phyloP scores from a whole-genome alignment of 768 basidiomycete genomes.

The Mycena sanguinolenta region DNA sequence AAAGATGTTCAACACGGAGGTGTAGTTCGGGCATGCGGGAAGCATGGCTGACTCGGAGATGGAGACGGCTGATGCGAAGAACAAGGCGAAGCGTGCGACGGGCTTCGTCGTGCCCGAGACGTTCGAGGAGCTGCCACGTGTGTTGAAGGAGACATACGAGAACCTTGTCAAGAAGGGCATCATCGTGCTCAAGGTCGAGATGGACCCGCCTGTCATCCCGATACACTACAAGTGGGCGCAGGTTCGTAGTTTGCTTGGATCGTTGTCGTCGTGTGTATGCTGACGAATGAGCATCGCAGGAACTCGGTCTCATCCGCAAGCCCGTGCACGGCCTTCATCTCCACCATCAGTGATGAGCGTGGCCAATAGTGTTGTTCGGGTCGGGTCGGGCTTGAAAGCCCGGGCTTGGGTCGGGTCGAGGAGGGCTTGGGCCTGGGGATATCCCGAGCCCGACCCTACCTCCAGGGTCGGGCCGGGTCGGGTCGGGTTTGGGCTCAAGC shows the following conservation, averaged over 20 bases:
- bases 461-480: too few relatives aligned
- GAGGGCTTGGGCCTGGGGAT: too few relatives aligned
- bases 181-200: constrained; percentile 80
- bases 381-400: too few relatives aligned
- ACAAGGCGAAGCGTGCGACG: constrained; percentile 91
- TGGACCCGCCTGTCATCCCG: constrained; percentile 95
- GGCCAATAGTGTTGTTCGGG: too few relatives aligned
- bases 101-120: constrained; percentile 98
- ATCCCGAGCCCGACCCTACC: too few relatives aligned
- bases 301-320: constrained; percentile 98
- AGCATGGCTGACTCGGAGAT: constrained; percentile 97
- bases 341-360: constrained; percentile 99
- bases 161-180: constrained; percentile 77
- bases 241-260: constrained; percentile 41
- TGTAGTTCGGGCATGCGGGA: constrained; percentile 99
- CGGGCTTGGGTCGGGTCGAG: too few relatives aligned
- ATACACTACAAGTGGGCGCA: constrained; percentile 99
- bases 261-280: background rate
- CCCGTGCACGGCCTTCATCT: constrained; percentile 99
- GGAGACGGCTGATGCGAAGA: constrained; percentile 99
- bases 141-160: constrained; percentile 89
- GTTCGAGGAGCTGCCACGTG: constrained; percentile 94
- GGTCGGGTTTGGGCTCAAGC: too few relatives aligned
- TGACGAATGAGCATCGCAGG: constrained; percentile 45
- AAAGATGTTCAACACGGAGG: constrained; percentile 99